Percentiles rank a stretch among this genome's conserved stretches.
These are phyloP conservation scores for Pestalotiopsis sp. DNA, from an alignment of 2,329 filamentous ascomycete genomes.

Conservation along the genomic window DNA sequence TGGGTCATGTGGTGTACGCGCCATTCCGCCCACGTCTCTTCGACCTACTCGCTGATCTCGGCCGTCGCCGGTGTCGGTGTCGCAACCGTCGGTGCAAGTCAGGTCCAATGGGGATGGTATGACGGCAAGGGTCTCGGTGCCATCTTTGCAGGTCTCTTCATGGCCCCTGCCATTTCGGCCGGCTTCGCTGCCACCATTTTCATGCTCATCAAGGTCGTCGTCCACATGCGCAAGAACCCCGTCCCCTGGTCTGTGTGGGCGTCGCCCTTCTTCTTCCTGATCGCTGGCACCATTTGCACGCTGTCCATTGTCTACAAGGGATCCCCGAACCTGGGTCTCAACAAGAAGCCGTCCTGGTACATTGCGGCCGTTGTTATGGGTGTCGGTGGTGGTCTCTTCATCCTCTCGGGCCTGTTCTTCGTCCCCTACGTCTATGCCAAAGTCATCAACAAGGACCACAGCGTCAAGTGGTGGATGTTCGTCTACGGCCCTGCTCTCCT, in stretches of 20 bases:
- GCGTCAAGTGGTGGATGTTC: slow-evolving; percentile 65
- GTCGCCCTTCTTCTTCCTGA: slow-evolving; percentile 77
- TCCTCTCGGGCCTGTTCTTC: slow-evolving; percentile 71
- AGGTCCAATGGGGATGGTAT: slow-evolving; percentile 74
- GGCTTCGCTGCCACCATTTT: slow-evolving; percentile 71
- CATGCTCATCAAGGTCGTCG: slow-evolving; percentile 71
- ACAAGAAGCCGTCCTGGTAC: slow-evolving; percentile 69
- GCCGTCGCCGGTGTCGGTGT: slow-evolving; percentile 72
- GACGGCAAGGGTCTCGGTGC: slow-evolving; percentile 69
- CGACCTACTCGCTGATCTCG: slow-evolving; percentile 73
- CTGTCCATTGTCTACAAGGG: slow-evolving; percentile 83
- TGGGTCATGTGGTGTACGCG: slow-evolving; percentile 84
- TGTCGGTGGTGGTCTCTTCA: slow-evolving; percentile 59
- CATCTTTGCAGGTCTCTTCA: slow-evolving; percentile 71
- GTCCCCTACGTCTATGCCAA: slow-evolving; percentile 70
- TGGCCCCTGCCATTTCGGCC: slow-evolving; percentile 71
- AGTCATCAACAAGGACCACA: slow-evolving; percentile 70
- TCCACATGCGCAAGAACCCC: slow-evolving; percentile 73
- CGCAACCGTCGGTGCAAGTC: slow-evolving; percentile 62
- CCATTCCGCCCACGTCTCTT: slow-evolving; percentile 74
- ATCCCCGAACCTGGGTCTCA: slow-evolving; percentile 67
- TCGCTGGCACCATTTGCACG: slow-evolving; percentile 74
- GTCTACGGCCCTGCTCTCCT: slow-evolving; percentile 67
- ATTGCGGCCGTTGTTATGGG: slow-evolving; percentile 70
- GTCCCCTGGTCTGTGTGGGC: slow-evolving; percentile 74